Evolutionary conservation across 306 rosid genomes (phyloP), one percentile per base, ranked within the genome.

Genomic region (Gillenia trifoliata): DNA sequence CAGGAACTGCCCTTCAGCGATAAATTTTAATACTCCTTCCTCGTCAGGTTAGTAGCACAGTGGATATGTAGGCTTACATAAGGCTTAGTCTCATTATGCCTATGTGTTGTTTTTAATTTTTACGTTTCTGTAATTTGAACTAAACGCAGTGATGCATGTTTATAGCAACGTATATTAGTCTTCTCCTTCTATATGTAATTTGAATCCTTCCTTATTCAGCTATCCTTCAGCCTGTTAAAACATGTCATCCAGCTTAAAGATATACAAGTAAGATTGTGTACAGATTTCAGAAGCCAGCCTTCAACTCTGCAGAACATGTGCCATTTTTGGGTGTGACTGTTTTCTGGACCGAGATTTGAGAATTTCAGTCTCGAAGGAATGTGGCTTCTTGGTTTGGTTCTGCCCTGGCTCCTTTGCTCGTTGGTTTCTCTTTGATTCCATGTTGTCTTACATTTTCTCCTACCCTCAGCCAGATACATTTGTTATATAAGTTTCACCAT

Each of bases 1-100:
- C 82, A 86, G 84, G 87, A 83, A 88, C 85, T 80, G 64, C 89
- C 86, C 94, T 81, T 82, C 87, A 80, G 83, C 78, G 87, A 77
- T 82, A 80, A 74, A n/a, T n/a, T n/a, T 80, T 90, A 83, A 79
- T 85, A 87, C 72, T 90, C 86, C 89, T 81, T 92, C 89, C 83
- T 74, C 75, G 83, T 77, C 88, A 88, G 97, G 87, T 85, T 75
- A 67, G 61, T 80, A 82, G 91, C 85, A 81, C 83, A 83, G 79
- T 85, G 80, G 76, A 82, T 86, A 83, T 55, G 79, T 89, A 91
- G 97, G 89, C 73, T 64, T 70, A 69, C 79, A 75, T 85, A 50
- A 90, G 96, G 83, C 62, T 66, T 85, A 83, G 86, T 81, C 80
- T 84, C 85, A 77, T 78, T 77, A 75, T 78, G 64, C 69, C 75